Percentiles rank a stretch among this genome's conserved stretches.
Conservation (phyloP, 768 basidiomycete genomes). For the Lactarius vividus region DNA sequence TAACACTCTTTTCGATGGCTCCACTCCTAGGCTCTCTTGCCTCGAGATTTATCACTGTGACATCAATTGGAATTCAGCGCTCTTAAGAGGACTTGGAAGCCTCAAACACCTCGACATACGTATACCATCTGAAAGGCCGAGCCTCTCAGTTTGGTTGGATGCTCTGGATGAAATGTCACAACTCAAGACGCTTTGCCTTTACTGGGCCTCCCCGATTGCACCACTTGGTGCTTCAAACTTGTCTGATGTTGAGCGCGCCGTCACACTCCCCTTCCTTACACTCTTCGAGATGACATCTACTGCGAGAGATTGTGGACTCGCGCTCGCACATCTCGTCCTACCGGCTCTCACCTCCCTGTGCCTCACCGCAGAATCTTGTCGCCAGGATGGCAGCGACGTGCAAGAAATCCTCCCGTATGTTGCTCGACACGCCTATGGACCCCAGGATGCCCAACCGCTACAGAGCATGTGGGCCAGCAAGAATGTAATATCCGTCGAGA, state of each 20-base stretch:
- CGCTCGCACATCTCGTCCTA: constrained; percentile 16
- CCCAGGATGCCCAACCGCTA: constrained; percentile 13
- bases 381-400: background rate
- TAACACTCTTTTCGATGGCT: background rate
- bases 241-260: background rate
- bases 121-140: background rate
- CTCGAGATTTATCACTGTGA: constrained; percentile 3
- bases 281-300: background rate
- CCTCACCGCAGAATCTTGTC: background rate
- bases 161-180: constrained; percentile 2
- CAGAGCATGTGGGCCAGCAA: background rate
- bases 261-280: constrained; percentile 9
- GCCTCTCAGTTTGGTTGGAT: background rate
- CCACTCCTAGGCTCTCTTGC: constrained; percentile 3
- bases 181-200: background rate
- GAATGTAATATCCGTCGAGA: background rate
- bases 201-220: background rate
- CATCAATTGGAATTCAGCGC: constrained; percentile 8
- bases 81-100: background rate
- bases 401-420: constrained; percentile 1
- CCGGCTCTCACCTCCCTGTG: background rate
- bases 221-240: background rate
- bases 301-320: background rate
- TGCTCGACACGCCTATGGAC: background rate
- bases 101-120: constrained; percentile 1